phyloP scores from a whole-genome alignment of 164 flowering plant genomes.

The Vitis vinifera region ASM3070453v1 NC_081811.1:8363001-8363500 shows the following conservation, averaged over 20 bases:
- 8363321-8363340: conserved; percentile 85
- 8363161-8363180: not conserved
- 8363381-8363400: not conserved
- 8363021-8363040: too few species aligned
- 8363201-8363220: not conserved
- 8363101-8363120: not conserved
- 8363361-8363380: not conserved
- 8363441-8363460: too few species aligned
- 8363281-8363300: conserved; percentile 84
- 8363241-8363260: not conserved
- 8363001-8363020: too few species aligned
- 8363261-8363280: conserved; percentile 14
- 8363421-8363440: not conserved
- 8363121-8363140: not conserved
- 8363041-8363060: too few species aligned
- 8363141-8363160: not conserved
- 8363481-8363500: too few species aligned
- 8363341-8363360: conserved; percentile 13
- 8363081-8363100: too few species aligned
- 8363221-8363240: not conserved
- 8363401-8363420: not conserved
- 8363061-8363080: too few species aligned
- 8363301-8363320: conserved; percentile 83
- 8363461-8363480: too few species aligned
- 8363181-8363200: not conserved